Base-by-base conservation (phyloP, 2,329 filamentous ascomycete species). In the Xenoacremonium recifei region DNA sequence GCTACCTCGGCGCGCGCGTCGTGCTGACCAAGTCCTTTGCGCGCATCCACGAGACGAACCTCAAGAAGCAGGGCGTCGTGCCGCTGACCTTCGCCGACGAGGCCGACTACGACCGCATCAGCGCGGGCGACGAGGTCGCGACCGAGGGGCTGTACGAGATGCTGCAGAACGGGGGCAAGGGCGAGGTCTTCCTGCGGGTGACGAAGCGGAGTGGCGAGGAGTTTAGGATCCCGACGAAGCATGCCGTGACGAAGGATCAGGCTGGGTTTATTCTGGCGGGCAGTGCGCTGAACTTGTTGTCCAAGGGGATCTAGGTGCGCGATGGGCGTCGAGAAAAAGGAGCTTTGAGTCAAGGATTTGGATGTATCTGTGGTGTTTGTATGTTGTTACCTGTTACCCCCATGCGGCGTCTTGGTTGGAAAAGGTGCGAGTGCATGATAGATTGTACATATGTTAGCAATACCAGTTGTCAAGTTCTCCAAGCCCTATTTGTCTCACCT, bases 51-150 rank as follows among this genome's bases (percentile, higher is more conserved):
- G 90, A 96, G 76, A 95, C 90, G 21, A 96, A 96, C 66, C 72
- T 96, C 53, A 96, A 96, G 82, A 96, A 96, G 73, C 93, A 99
- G 72, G 93, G 93, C 49, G 87, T 99, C 23, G 89, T 99, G 33
- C 93, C 93, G 2, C 75, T 99, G 57, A 96, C 89, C 0, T 96
- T 99, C 61, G 88, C 74, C 34, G 77, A 96, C 65, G 90, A 95
- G 69, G 77, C 79, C 16, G 93, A 97, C 67, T 97, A 96, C 64
- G 88, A 93, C 60, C 71, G 74, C 49, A 87, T 99, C 50, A 74
- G 79, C 39, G 90, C 91, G 0, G 88, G 90, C 50, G 93, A 99
- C 63, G 75, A 84, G 57, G 87, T 97, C 18, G 73, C 75, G 47
- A 97, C 92, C 0, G 77, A 90, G 27, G 93, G 93, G 0, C 69